Evolutionary conservation across 495 filamentous ascomycete genomes (phyloP).

Genomic region (Penicillium dipodomyicola): DNA sequence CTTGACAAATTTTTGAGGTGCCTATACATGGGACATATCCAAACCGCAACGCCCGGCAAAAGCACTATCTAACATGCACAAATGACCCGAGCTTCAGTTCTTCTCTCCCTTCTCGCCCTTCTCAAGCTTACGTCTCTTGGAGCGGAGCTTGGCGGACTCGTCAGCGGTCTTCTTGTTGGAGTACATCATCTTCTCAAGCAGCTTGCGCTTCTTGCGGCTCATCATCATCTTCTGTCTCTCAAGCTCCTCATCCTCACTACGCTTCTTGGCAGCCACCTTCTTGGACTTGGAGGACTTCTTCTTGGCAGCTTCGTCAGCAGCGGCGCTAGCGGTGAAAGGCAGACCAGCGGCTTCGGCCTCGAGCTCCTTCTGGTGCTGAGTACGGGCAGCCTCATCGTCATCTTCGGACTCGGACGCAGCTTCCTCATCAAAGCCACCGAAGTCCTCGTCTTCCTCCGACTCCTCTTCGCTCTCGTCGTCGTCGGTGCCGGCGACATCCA

Average conservation of each 20-base stretch:
- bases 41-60: conserved; percentile 16
- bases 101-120: conserved; percentile 45
- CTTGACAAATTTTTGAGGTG: conserved; percentile 16
- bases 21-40: conserved; percentile 17
- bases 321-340: conserved; percentile 41
- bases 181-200: conserved; percentile 89
- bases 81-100: conserved; percentile 26
- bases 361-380: conserved; percentile 78
- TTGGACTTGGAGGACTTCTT: conserved; percentile 64
- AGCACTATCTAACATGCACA: conserved; percentile 16
- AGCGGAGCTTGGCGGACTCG: conserved; percentile 69
- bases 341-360: conserved; percentile 79
- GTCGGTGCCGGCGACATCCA: conserved; percentile 56
- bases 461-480: conserved; percentile 51
- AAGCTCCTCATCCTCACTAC: conserved; percentile 76
- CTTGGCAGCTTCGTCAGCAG: conserved; percentile 43
- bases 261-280: conserved; percentile 64
- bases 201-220: conserved; percentile 84
- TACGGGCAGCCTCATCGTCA: conserved; percentile 50
- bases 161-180: conserved; percentile 80
- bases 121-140: conserved; percentile 86
- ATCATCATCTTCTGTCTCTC: conserved; percentile 91
- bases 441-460: conserved; percentile 39
- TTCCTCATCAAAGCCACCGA: conserved; percentile 44
- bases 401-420: conserved; percentile 49